Evolutionary conservation across 2,329 filamentous ascomycete genomes (phyloP).

Genomic region (Aspergillus cejpii): DNA sequence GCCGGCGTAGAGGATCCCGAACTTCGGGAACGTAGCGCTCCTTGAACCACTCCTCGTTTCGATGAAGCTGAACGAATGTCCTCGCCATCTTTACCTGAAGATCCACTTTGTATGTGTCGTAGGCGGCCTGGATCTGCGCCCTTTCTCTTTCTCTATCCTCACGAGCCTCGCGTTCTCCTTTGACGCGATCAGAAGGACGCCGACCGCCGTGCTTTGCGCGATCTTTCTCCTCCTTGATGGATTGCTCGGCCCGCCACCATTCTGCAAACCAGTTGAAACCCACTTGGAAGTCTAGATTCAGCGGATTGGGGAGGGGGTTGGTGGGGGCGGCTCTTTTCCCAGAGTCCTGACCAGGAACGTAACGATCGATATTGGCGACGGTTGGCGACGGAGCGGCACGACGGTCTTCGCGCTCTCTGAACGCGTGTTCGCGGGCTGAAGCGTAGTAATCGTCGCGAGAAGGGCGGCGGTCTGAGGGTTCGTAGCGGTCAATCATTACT

Average conservation of each 20-base stretch:
- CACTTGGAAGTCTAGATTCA: conserved; percentile 59
- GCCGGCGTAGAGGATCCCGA: conserved; percentile 64
- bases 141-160: conserved; percentile 59
- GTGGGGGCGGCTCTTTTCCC: conserved; percentile 47
- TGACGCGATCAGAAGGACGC: conserved; percentile 49
- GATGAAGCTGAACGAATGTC: conserved; percentile 83
- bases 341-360: conserved; percentile 56
- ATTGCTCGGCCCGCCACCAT: conserved; percentile 60
- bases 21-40: conserved; percentile 87
- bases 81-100: conserved; percentile 70
- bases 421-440: conserved; percentile 36
- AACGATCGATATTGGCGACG: conserved; percentile 56
- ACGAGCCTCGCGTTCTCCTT: conserved; percentile 56
- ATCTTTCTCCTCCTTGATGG: conserved; percentile 59
- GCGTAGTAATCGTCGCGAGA: conserved; percentile 54
- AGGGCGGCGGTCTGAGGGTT: conserved; percentile 49
- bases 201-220: conserved; percentile 54
- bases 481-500: conserved; percentile 57
- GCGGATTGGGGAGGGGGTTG: conserved; percentile 56
- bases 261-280: conserved; percentile 63
- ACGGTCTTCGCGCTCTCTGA: conserved; percentile 51
- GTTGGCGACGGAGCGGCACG: conserved; percentile 54
- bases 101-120: conserved; percentile 60
- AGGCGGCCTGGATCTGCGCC: conserved; percentile 57
- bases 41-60: conserved; percentile 95